phyloP scores from a whole-genome alignment of 1,139 yeast genomes.

The Kodamaea anthophila region DNA sequence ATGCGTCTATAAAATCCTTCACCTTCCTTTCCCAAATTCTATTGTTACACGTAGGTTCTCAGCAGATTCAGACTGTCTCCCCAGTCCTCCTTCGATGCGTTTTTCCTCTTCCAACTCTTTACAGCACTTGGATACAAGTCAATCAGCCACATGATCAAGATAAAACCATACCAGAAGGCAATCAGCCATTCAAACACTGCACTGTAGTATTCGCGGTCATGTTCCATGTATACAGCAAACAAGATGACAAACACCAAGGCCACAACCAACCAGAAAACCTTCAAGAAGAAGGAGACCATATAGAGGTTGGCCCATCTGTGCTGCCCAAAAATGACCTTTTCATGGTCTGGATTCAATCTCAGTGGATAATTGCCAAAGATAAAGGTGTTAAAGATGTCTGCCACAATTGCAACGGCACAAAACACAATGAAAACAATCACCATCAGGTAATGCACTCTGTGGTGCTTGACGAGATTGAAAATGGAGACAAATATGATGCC shows the following conservation, averaged over 20 bases:
- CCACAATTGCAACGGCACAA: conserved; percentile 57
- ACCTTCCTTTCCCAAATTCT: no score
- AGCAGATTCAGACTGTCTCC: not conserved
- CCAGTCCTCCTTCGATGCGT: not conserved
- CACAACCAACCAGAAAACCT: conserved; percentile 58
- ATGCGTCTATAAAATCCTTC: no score
- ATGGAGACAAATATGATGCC: conserved; percentile 73
- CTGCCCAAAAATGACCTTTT: conserved; percentile 35
- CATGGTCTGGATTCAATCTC: conserved; percentile 38
- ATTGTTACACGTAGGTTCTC: not conserved
- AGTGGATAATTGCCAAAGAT: conserved; percentile 52
- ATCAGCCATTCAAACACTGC: conserved; percentile 79
- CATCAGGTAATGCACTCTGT: conserved; percentile 61
- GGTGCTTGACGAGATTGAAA: conserved; percentile 59
- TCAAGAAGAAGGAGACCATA: conserved; percentile 47
- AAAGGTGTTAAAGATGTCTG: conserved; percentile 54
- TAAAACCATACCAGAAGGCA: conserved; percentile 75
- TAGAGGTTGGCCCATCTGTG: conserved; percentile 36
- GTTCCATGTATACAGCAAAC: conserved; percentile 49
- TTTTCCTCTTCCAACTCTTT: conserved; percentile 3
- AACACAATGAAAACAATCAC: conserved; percentile 70
- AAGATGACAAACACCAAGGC: conserved; percentile 68
- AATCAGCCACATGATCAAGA: conserved; percentile 57
- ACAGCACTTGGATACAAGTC: conserved; percentile 66
- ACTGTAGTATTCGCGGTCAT: conserved; percentile 35